Evolutionary conservation across 1,284 basidiomycete genomes (phyloP).

Genomic region (Moniliophthora roreri): DNA sequence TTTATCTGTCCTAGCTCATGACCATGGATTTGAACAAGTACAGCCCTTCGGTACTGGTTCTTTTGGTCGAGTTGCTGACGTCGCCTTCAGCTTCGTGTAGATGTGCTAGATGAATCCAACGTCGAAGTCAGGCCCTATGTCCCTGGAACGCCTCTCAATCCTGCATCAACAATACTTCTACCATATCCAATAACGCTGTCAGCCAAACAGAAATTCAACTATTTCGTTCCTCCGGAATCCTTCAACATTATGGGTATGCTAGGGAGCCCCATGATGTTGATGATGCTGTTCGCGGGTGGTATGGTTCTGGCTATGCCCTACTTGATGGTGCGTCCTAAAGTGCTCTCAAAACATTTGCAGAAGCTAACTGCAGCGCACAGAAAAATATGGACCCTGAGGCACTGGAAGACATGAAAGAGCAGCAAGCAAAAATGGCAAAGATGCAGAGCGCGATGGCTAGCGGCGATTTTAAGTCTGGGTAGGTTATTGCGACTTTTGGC

Average conservation of each 20-base stretch:
- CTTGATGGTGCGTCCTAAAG: conserved; percentile 56
- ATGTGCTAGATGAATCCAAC: conserved; percentile 48
- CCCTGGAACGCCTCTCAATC: conserved; percentile 67
- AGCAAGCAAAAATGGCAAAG: conserved; percentile 60
- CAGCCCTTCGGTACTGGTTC: conserved; percentile 16
- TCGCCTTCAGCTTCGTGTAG: conserved; percentile 55
- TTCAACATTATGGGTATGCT: conserved; percentile 81
- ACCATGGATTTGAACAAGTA: conserved; percentile 71
- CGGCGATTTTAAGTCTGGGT: conserved; percentile 63
- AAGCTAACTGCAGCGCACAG: conserved; percentile 34
- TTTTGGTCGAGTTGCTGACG: conserved; percentile 11
- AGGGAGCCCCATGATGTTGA: conserved; percentile 85
- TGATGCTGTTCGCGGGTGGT: conserved; percentile 71
- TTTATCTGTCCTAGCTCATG: conserved; percentile 63
- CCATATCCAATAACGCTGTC: conserved; percentile 64
- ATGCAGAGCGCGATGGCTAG: conserved; percentile 59
- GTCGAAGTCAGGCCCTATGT: conserved; percentile 62
- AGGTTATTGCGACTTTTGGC: conserved; percentile 12
- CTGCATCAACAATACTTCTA: conserved; percentile 55
- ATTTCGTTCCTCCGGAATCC: conserved; percentile 68
- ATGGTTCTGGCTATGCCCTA: conserved; percentile 83
- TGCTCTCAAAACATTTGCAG: background rate
- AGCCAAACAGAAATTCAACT: conserved; percentile 55
- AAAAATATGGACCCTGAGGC: conserved; percentile 80
- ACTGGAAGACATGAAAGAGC: conserved; percentile 68